Evolutionary conservation across 345 rosid species (phyloP).

Genomic region (Atalantia buxifolia): DNA sequence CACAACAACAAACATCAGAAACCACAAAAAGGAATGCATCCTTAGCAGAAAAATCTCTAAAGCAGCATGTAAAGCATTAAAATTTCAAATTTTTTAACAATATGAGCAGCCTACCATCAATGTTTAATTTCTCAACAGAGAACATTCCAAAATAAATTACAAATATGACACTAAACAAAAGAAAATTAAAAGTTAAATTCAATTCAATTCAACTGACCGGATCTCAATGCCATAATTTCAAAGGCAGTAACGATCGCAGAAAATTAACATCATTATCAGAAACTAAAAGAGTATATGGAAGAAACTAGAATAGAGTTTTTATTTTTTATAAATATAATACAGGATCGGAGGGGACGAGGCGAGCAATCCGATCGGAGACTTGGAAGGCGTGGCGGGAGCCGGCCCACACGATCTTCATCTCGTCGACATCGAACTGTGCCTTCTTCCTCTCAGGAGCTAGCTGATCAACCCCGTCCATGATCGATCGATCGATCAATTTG

Average conservation of each 20-base stretch:
- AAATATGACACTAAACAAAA: neutral
- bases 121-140: neutral
- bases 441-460: constrained; percentile 70
- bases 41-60: neutral
- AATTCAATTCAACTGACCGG: neutral
- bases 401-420: constrained; percentile 96
- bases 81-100: neutral
- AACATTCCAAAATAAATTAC: neutral
- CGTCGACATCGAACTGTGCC: constrained; percentile 79
- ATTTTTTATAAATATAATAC: constrained; percentile 14
- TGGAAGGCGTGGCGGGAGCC: constrained; percentile 82
- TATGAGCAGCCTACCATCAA: neutral
- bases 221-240: neutral
- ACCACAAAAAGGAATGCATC: neutral
- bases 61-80: neutral
- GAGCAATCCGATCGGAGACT: constrained; percentile 77
- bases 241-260: neutral
- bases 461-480: constrained; percentile 41
- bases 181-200: neutral
- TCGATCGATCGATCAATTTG: neutral
- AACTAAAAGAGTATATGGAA: too few relatives aligned
- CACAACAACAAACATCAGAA: neutral
- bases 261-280: neutral
- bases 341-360: constrained; percentile 95
- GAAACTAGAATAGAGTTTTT: too few relatives aligned